Base-by-base conservation (phyloP, 2,329 filamentous ascomycete species). In the Pseudogymnoascus sp. region DNA sequence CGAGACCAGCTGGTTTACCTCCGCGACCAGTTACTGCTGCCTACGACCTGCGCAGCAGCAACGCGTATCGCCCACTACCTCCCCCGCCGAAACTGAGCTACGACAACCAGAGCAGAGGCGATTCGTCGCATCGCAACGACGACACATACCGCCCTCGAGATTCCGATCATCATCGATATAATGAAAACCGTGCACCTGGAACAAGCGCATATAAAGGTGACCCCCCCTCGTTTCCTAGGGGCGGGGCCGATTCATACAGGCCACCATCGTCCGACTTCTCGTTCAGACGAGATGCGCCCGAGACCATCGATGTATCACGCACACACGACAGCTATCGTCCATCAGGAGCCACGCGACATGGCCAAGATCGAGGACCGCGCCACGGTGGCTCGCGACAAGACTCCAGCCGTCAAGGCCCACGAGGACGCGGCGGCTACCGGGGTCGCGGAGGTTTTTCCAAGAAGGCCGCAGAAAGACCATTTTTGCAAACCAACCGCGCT, bases 401-500 rank as follows among this genome's bases (percentile, higher is more conserved):
- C 26, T 38, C 33, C 5, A 61, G 33, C 42, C 35, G 61, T 3
- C 40, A 23, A 23, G 61, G 26, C 35, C 23, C 33, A 40, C 19
- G 65, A 59, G 60, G 65, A 17, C 68, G 70, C 47, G 68, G 69
- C 62, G 67, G 67, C 13, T 68, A 68, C 62, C 69, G 68, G 35
- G 71, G 71, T 62, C 68, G 70, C 28, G 67, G 65, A 50, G 69
- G 67, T 26, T 38, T 8, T 38, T 47, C 69, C 67, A 53, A 67
- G 69, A 68, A 60, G 57, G 71, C 73, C 38, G 70, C 73, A 15
- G 70, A 75, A 63, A 68, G 73, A 57, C 71, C 69, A 1, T 74
- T 75, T 44, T 65, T 75, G 10, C 69, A 71, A 38, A 68, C 67
- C n/a, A 74, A 73, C 47, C 71, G 73, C 60, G 72, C 65, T n/a